Percentiles rank a stretch among this genome's conserved stretches.
phyloP scores from a whole-genome alignment of 768 basidiomycete species.

The Xerocomellus intermedius region DNA sequence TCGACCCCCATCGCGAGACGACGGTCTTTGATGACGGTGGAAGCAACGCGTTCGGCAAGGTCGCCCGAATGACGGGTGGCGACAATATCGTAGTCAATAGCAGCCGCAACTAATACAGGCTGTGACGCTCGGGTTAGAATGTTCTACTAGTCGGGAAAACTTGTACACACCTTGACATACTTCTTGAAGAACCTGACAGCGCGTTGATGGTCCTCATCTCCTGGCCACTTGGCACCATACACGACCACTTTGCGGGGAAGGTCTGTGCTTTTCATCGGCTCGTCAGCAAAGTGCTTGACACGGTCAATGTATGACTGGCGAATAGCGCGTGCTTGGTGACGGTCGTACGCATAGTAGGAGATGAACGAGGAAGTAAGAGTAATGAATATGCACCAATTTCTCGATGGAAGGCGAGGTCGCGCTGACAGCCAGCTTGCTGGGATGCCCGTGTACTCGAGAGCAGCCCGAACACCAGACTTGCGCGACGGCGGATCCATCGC shows the following conservation, averaged over 20 bases:
- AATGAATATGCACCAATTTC: conserved; percentile 95
- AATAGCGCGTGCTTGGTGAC: conserved; percentile 74
- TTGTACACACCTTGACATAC: conserved; percentile 84
- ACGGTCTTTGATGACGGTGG: conserved; percentile 69
- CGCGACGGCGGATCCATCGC: conserved; percentile 14
- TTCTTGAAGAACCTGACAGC: conserved; percentile 88
- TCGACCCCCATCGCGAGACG: conserved; percentile 68
- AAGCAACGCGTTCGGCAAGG: conserved; percentile 70
- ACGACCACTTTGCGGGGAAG: conserved; percentile 79
- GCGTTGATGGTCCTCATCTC: conserved; percentile 88
- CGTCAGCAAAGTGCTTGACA: conserved; percentile 75
- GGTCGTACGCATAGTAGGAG: conserved; percentile 84
- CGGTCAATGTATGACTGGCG: conserved; percentile 74
- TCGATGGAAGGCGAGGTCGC: conserved; percentile 81
- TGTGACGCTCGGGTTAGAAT: conserved; percentile 32
- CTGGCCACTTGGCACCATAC: conserved; percentile 89
- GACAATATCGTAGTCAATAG: conserved; percentile 86
- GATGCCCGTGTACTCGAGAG: conserved; percentile 67
- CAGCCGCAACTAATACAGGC: conserved; percentile 94
- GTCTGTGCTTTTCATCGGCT: conserved; percentile 61
- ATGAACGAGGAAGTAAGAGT: conserved; percentile 66
- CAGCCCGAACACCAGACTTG: conserved; percentile 57
- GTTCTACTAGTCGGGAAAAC: conserved; percentile 7
- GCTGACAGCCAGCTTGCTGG: conserved; percentile 79
- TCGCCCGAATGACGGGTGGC: conserved; percentile 84